Conservation (phyloP, 139 green algal species). For the Picochlorum sp. region DNA sequence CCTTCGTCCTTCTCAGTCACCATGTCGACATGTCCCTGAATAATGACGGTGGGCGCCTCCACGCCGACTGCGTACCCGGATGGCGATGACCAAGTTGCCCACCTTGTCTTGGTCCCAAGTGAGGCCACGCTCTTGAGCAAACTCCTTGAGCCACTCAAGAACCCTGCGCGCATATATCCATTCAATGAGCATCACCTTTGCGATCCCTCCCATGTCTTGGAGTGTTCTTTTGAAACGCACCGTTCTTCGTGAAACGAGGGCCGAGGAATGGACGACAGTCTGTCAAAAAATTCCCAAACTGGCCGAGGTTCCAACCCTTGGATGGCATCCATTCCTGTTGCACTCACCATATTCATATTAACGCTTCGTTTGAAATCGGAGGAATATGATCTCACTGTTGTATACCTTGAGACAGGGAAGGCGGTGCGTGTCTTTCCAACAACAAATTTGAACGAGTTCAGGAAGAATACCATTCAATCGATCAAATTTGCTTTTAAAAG, state of each 20-base stretch:
- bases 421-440: too few relatives aligned
- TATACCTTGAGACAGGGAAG: too few relatives aligned
- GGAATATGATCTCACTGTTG: too few relatives aligned
- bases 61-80: conserved; percentile 47
- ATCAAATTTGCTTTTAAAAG: too few relatives aligned
- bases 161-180: conserved; percentile 25
- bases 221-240: too few relatives aligned
- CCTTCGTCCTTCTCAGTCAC: conserved; percentile 55
- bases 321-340: neutral
- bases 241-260: conserved; percentile 50
- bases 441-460: too few relatives aligned
- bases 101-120: conserved; percentile 46
- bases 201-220: neutral
- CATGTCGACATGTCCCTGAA: conserved; percentile 76
- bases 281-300: conserved; percentile 37
- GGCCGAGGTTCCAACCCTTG: conserved; percentile 22
- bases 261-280: conserved; percentile 40
- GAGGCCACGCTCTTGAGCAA: conserved; percentile 45
- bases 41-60: conserved; percentile 45
- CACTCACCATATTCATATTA: neutral
- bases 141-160: conserved; percentile 49
- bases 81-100: conserved; percentile 64
- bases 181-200: neutral
- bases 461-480: too few relatives aligned
- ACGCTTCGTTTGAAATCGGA: neutral